A percentile compares a stretch with the other conserved stretches of the same genome.
Conservation (phyloP, 106 monocot genomes). For the Dioscorea dumetorum region DNA sequence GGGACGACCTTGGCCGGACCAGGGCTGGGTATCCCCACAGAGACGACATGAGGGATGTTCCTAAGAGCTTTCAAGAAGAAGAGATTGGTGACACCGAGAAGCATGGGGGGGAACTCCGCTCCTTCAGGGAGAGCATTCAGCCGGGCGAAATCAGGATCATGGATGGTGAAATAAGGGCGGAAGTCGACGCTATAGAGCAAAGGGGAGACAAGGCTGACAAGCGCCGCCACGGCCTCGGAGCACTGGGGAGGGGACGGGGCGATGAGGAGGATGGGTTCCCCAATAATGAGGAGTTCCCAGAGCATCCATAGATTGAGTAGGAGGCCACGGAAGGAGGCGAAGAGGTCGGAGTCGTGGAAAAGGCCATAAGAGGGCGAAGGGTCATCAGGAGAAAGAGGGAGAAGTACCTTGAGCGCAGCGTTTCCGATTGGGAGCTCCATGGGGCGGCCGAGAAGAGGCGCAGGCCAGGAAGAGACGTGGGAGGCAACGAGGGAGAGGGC, state of each 20-base stretch:
- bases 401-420: constrained; percentile 39
- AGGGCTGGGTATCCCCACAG: constrained; percentile 52
- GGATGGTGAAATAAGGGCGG: constrained; percentile 97
- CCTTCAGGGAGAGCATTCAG: constrained; percentile 58
- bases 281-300: constrained; percentile 86
- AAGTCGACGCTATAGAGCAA: constrained; percentile 59
- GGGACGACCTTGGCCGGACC: constrained; percentile 25
- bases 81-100: constrained; percentile 90
- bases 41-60: constrained; percentile 62
- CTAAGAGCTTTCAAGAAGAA: constrained; percentile 84
- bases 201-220: constrained; percentile 73
- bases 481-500: constrained; percentile 75
- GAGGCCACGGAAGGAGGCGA: constrained; percentile 68
- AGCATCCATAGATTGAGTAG: constrained; percentile 85
- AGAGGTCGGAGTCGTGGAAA: constrained; percentile 75
- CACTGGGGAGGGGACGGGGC: constrained; percentile 82
- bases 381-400: constrained; percentile 38
- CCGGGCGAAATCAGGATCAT: constrained; percentile 73
- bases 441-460: constrained; percentile 31
- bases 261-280: constrained; percentile 69
- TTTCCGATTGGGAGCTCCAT: constrained; percentile 75
- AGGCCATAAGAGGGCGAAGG: constrained; percentile 44
- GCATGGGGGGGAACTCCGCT: constrained; percentile 58
- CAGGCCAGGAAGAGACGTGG: constrained; percentile 72
- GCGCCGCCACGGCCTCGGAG: constrained; percentile 81